Evolutionary conservation across 805 yeast species (phyloP), one percentile per base, ranked within the genome.

Genomic region (Peterozyma toletana): DNA sequence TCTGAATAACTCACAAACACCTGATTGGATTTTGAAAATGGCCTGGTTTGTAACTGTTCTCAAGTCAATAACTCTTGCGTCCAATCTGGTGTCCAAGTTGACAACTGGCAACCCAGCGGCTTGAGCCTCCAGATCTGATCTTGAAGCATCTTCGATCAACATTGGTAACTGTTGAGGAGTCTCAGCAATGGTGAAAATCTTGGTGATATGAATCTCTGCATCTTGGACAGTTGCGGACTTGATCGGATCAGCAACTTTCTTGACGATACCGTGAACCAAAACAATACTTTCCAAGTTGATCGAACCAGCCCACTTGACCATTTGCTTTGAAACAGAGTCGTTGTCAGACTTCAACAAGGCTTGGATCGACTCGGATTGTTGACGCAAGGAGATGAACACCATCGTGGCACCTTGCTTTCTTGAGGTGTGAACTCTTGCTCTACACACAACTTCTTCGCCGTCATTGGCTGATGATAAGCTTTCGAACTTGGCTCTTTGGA

Each of bases 1-100:
- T 63, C 95, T 80, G 77, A 93, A 93, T 58, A 95, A 70, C 35
- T 73, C 71, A 61, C 91, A 78, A 46, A 93, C 95, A 56, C 91
- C 99, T 40, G 91, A 77, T 69, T 87, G 95, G 58, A 93, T 83
- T 66, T 80, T 85, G 80, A 93, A 93, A 53, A 93, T 93, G 41
- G 99, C 95, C 71, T 93, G 98, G 73, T 93, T 93, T 43, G 99
- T 91, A 38, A 84, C 86, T 5, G 99, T 93, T 75, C 99, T 85
- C 63, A 93, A 75, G 62, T 93, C 99, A 63, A 93, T 89, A 44
- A 91, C 97, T 63, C 99, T 81, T 43, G 93, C 72, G 63, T 93
- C 98, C 58, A 93, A 76, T 64, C 99, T 80, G 33, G 99, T 93
- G 68, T 93, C 99, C 61, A 93, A 80, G 70, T 91, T 91, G 53